Conservation (phyloP, 2,329 filamentous ascomycete species). For the Teratosphaeria nubilosa region DNA sequence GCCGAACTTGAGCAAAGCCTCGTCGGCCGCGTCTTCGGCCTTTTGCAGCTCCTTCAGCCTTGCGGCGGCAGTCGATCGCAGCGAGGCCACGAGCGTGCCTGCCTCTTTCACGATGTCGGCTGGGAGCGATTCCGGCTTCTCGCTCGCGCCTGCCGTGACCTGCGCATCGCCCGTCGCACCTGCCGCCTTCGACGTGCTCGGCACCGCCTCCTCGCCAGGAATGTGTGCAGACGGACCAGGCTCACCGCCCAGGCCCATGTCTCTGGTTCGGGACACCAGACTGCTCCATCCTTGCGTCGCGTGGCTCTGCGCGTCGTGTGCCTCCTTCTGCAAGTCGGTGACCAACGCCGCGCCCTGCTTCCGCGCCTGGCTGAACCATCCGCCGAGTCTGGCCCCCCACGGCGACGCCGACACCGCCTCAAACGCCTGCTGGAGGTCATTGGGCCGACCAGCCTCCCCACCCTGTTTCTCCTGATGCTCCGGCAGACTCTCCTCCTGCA, state of each 20-base stretch:
- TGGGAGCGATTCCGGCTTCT: slow-evolving; percentile 35
- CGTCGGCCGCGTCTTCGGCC: slow-evolving; percentile 92
- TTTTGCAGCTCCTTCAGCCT: slow-evolving; percentile 79
- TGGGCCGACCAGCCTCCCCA: slow-evolving; percentile 14
- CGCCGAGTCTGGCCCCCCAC: slow-evolving; percentile 82
- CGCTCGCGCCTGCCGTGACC: slow-evolving; percentile 3
- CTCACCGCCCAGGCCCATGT: slow-evolving; percentile 15
- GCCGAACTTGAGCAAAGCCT: slow-evolving; percentile 85
- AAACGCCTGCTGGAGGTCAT: slow-evolving; percentile 90
- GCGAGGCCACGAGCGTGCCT: slow-evolving; percentile 60
- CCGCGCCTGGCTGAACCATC: slow-evolving; percentile 81
- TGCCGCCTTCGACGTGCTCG: background rate
- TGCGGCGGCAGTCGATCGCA: slow-evolving; percentile 33
- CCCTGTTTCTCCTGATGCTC: slow-evolving; percentile 22
- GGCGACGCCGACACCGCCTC: slow-evolving; percentile 83
- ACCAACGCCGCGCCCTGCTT: slow-evolving; percentile 85
- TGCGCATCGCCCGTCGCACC: background rate
- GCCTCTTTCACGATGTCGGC: slow-evolving; percentile 46
- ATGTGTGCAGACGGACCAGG: slow-evolving; percentile 9
- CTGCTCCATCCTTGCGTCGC: slow-evolving; percentile 71
- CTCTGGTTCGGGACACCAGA: slow-evolving; percentile 19
- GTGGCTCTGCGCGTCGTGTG: slow-evolving; percentile 57
- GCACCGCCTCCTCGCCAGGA: slow-evolving; percentile 22
- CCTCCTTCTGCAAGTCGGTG: slow-evolving; percentile 73
- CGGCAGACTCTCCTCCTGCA: slow-evolving; percentile 60